Conservation (phyloP, 257 asterid species). For the Penstemon eatonii region DNA sequence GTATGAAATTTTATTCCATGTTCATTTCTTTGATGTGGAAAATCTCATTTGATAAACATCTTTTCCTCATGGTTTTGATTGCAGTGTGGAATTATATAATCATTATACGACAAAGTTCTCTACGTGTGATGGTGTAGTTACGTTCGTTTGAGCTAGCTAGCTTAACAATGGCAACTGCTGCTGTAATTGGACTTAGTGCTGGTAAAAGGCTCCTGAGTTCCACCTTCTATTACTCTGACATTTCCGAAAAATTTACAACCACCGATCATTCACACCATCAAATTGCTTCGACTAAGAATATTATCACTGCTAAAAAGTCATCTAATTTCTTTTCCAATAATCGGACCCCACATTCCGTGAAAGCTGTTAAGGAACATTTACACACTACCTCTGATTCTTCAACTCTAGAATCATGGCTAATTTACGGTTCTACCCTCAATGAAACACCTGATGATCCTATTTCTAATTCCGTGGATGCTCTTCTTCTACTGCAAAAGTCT, state of each 20-base stretch:
- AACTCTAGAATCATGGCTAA: slow-evolving; percentile 38
- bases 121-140: slow-evolving; percentile 36
- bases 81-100: neutral
- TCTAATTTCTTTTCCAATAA: slow-evolving; percentile 32
- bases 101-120: neutral
- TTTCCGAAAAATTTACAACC: slow-evolving; percentile 51
- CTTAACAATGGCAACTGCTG: slow-evolving; percentile 66
- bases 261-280: slow-evolving; percentile 38
- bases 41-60: too few relatives aligned
- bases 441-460: slow-evolving; percentile 41
- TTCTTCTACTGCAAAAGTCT: slow-evolving; percentile 83
- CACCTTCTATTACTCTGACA: slow-evolving; percentile 56
- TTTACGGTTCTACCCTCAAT: slow-evolving; percentile 27
- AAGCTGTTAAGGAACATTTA: slow-evolving; percentile 55
- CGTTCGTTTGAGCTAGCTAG: slow-evolving; percentile 19
- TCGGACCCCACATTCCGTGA: slow-evolving; percentile 41
- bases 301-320: slow-evolving; percentile 45
- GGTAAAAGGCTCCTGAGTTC: slow-evolving; percentile 71
- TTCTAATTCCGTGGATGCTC: slow-evolving; percentile 49
- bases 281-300: slow-evolving; percentile 36
- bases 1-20: too few relatives aligned
- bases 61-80: neutral
- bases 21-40: too few relatives aligned
- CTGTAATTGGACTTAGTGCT: slow-evolving; percentile 68
- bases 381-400: slow-evolving; percentile 41